Conservation (phyloP, 2,329 filamentous ascomycete genomes). For the Curvularia sp. region DNA sequence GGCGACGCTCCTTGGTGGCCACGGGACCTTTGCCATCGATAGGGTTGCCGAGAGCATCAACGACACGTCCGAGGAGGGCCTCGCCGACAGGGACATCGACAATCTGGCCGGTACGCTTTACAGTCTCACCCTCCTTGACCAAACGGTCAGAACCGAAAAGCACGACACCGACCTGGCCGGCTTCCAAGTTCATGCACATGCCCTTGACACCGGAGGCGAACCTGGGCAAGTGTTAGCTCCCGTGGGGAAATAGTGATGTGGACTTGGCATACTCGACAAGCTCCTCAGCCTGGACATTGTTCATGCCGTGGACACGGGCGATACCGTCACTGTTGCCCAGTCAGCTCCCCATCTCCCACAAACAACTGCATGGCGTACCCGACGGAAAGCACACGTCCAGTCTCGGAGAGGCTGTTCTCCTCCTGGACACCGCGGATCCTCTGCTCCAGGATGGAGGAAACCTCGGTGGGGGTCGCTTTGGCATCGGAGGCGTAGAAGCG, state of each 20-base stretch:
- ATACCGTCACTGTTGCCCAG: slow-evolving; percentile 89
- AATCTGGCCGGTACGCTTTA: slow-evolving; percentile 99
- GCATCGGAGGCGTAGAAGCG: slow-evolving; percentile 91
- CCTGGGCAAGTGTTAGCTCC: slow-evolving; percentile 60
- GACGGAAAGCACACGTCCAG: slow-evolving; percentile 96
- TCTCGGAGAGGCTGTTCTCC: slow-evolving; percentile 96
- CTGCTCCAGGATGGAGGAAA: slow-evolving; percentile 99
- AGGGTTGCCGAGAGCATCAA: slow-evolving; percentile 98
- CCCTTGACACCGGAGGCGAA: slow-evolving; percentile 99
- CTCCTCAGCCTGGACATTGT: slow-evolving; percentile 99
- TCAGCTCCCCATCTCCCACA: slow-evolving; percentile 36
- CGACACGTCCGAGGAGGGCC: slow-evolving; percentile 95
- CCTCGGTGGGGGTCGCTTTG: slow-evolving; percentile 96
- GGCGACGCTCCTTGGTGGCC: slow-evolving; percentile 87
- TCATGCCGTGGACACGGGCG: slow-evolving; percentile 99
- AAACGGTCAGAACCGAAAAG: slow-evolving; percentile 99
- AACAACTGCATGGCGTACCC: slow-evolving; percentile 72
- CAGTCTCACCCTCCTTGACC: slow-evolving; percentile 98
- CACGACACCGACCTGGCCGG: slow-evolving; percentile 99
- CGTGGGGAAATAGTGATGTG: slow-evolving; percentile 17
- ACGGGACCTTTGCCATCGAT: slow-evolving; percentile 99
- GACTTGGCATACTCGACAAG: slow-evolving; percentile 87
- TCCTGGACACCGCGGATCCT: slow-evolving; percentile 98
- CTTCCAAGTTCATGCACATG: slow-evolving; percentile 99
- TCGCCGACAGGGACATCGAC: slow-evolving; percentile 95